These are phyloP conservation scores for Tolypocladium capitatum DNA, from an alignment of 2,329 filamentous ascomycete species.

Conservation along the genomic window DNA sequence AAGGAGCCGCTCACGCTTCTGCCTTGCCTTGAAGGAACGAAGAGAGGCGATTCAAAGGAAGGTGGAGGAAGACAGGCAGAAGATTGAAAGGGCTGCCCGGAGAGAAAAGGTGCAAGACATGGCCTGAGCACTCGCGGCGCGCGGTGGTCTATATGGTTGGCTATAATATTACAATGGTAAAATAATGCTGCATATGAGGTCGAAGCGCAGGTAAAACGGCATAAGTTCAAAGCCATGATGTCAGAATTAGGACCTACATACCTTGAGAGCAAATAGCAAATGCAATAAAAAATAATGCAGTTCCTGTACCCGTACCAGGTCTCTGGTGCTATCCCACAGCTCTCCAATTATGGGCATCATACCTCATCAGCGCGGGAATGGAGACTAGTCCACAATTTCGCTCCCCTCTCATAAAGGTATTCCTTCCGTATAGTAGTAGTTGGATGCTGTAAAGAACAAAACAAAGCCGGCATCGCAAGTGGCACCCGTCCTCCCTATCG, in stretches of 20 bases:
- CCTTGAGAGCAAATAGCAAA: not conserved
- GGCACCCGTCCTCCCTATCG: not conserved
- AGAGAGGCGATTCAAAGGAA: constrained; percentile 32
- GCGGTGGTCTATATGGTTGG: no score
- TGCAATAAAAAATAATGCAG: not conserved
- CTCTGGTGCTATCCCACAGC: not conserved
- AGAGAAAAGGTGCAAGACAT: constrained; percentile 7
- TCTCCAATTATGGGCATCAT: not conserved
- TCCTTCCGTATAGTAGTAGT: not conserved
- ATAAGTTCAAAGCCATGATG: not conserved
- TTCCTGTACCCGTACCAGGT: not conserved
- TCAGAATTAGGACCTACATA: not conserved
- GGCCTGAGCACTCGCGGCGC: not conserved
- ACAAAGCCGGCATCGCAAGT: not conserved
- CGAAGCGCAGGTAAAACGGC: no score
- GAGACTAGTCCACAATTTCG: not conserved
- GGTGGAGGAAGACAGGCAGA: constrained; percentile 22
- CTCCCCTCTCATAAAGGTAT: not conserved
- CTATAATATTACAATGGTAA: no score
- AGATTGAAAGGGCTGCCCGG: constrained; percentile 10
- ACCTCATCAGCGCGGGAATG: not conserved
- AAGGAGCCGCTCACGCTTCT: constrained; percentile 45
- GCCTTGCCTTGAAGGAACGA: constrained; percentile 40
- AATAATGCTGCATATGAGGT: not conserved
- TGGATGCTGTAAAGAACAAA: not conserved